Base-by-base conservation (phyloP, 1,139 yeast species). In the Kurtzmaniella quercitrusa region DNA sequence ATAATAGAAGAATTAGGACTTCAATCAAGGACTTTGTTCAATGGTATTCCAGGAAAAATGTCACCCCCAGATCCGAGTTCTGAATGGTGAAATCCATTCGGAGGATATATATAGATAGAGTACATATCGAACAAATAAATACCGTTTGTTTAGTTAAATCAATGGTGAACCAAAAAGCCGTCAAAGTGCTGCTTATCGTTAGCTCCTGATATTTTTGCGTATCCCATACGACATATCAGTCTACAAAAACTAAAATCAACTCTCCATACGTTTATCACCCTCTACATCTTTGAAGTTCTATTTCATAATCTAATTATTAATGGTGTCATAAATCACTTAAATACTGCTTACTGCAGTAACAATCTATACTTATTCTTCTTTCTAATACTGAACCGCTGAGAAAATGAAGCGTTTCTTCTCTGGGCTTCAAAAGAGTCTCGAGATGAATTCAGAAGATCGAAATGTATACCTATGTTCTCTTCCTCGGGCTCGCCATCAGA, bases 31-130 rank as follows among this genome's bases (percentile, higher is more conserved):
- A 85, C 58, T 91, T 90, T 58, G 80, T 88, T 36, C 78, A 76
- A 44, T 86, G 96, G 88, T 91, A 89, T 62, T 72, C 85, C 21
- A 75, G 96, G 54, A 84, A 90, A 60, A 85, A 88, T 55, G 74
- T 85, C 34, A 73, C 75, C 8, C 79, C 85, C 25, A 70, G 86
- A 58, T 54, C 60, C 2, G 66, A 62, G 44, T 61, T 61, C 43
- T 21, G 23, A 21, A 21, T 21, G n/a, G n/a, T n/a, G 23, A 21
- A 21, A 21, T 14, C 37, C 18, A 14, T 4, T 16, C 4, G 14
- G 8, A 9, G 16, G 34, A 5, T 7, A 29, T 9, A 14, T 9
- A 31, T 14, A 15, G n/a, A 17, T 10, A 14, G 16, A 18, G 15
- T 34, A 9, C 25, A 23, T 31, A n/a, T 7, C 19, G 39, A 19